Percentiles rank a stretch among this genome's conserved stretches.
phyloP scores from a whole-genome alignment of 495 filamentous ascomycete species.

The Daldinia childiae region DNA sequence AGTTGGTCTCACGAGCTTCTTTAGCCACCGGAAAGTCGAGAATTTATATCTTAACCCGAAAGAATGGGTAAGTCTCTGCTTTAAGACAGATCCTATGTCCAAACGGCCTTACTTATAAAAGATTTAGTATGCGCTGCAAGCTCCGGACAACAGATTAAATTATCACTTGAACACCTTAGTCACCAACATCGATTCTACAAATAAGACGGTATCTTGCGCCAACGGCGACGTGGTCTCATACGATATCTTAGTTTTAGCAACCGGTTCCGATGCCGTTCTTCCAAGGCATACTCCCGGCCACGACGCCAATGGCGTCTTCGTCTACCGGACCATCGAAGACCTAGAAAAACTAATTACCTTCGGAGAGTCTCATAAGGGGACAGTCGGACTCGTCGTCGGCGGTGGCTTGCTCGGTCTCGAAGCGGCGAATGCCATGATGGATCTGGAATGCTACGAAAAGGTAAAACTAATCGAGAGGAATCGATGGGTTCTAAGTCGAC shows the following conservation, averaged over 20 bases:
- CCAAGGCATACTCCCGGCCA: constrained; percentile 84
- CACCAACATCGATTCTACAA: constrained; percentile 69
- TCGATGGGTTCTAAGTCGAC: constrained; percentile 85
- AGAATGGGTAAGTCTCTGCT: constrained; percentile 75
- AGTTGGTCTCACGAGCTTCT: constrained; percentile 93
- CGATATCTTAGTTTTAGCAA: constrained; percentile 89
- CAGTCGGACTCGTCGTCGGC: constrained; percentile 83
- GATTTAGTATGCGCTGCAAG: constrained; percentile 35
- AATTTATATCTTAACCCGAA: constrained; percentile 88
- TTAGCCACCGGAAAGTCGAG: constrained; percentile 88
- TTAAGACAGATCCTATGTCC: neutral
- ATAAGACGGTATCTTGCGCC: constrained; percentile 76
- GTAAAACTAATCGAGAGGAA: constrained; percentile 91
- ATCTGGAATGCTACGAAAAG: constrained; percentile 77
- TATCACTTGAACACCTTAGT: constrained; percentile 88
- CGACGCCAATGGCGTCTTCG: constrained; percentile 88
- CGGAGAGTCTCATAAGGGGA: constrained; percentile 70
- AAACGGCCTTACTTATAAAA: constrained; percentile 1
- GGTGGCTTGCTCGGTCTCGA: constrained; percentile 90
- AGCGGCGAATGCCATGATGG: constrained; percentile 95
- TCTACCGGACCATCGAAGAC: constrained; percentile 92
- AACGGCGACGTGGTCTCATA: constrained; percentile 77
- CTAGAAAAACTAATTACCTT: constrained; percentile 83
- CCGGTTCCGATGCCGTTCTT: constrained; percentile 88
- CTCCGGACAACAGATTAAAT: constrained; percentile 72